These are phyloP conservation scores for Nidularia sp. DNA, from an alignment of 768 basidiomycete genomes.

Conservation along the genomic window DNA sequence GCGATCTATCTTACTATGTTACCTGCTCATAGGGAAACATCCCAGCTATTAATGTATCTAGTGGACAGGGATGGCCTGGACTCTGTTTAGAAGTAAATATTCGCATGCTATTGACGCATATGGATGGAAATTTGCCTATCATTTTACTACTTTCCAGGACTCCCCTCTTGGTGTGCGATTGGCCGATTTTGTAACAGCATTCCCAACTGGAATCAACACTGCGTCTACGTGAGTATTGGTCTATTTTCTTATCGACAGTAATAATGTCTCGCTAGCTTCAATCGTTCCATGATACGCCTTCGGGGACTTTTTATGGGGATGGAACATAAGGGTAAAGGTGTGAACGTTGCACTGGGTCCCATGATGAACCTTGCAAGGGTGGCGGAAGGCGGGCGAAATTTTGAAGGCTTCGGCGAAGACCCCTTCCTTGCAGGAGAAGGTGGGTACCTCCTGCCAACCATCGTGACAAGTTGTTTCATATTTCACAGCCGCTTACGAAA, in stretches of 20 bases:
- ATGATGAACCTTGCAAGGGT: constrained; percentile 46
- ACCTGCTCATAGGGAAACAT: neutral
- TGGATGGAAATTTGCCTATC: constrained; percentile 19
- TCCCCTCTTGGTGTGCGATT: constrained; percentile 47
- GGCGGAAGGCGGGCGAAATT: constrained; percentile 46
- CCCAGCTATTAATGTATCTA: neutral
- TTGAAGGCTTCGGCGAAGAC: constrained; percentile 55
- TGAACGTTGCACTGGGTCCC: constrained; percentile 48
- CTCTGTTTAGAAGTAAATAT: constrained; percentile 37
- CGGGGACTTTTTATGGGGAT: constrained; percentile 54
- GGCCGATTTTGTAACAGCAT: constrained; percentile 43
- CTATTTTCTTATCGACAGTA: constrained; percentile 30
- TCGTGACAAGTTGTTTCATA: no score
- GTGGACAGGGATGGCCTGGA: constrained; percentile 40
- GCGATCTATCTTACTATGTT: constrained; percentile 44
- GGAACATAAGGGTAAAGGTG: constrained; percentile 60
- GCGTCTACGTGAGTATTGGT: neutral
- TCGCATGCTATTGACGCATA: constrained; percentile 51
- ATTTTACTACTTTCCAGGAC: constrained; percentile 16
- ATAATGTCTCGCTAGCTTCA: constrained; percentile 51
- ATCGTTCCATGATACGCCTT: constrained; percentile 50
- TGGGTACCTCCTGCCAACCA: no score
- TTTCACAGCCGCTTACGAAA: constrained; percentile 55
- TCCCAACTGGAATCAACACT: constrained; percentile 36
- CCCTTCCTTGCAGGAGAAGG: constrained; percentile 51